Evolutionary conservation across 805 yeast species (phyloP).

Genomic region (Starmerella roubikii): DNA sequence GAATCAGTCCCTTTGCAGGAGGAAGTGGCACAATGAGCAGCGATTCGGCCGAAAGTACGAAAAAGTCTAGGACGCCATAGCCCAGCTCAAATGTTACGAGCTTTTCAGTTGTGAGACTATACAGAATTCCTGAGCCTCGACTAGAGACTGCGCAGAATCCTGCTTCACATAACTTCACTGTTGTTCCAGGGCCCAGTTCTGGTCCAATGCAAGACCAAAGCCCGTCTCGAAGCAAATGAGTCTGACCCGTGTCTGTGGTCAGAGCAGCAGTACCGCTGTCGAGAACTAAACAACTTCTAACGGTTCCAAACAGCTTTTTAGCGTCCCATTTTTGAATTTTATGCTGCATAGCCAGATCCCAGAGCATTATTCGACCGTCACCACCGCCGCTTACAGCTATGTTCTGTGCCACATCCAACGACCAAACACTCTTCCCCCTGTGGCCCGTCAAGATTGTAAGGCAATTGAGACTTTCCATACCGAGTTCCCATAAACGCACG

Average conservation of each 20-base stretch:
- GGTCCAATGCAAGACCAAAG: neutral
- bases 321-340: neutral
- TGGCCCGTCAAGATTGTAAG: conserved; percentile 50
- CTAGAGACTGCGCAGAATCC: conserved; percentile 2
- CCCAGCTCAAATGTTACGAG: neutral
- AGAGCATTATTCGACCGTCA: conserved; percentile 66
- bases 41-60: neutral
- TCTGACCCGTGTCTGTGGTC: neutral
- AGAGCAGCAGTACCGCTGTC: neutral
- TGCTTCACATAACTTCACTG: conserved; percentile 2
- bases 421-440: conserved; percentile 78
- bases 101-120: neutral
- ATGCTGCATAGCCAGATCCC: conserved; percentile 29
- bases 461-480: conserved; percentile 28
- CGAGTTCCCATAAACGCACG: conserved; percentile 54
- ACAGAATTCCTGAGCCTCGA: conserved; percentile 3
- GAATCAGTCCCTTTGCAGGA: neutral
- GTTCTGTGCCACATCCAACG: conserved; percentile 34
- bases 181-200: conserved; percentile 5
- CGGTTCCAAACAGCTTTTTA: neutral
- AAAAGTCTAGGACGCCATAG: conserved; percentile 7
- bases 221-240: no score
- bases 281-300: conserved; percentile 4
- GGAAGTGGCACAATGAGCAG: conserved; percentile 1
- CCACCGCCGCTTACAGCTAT: conserved; percentile 82